A percentile compares a stretch with the other conserved stretches of the same genome.
Evolutionary conservation across 257 asterid genomes (phyloP).

Genomic region (Fraxinus quadrangulata): DNA sequence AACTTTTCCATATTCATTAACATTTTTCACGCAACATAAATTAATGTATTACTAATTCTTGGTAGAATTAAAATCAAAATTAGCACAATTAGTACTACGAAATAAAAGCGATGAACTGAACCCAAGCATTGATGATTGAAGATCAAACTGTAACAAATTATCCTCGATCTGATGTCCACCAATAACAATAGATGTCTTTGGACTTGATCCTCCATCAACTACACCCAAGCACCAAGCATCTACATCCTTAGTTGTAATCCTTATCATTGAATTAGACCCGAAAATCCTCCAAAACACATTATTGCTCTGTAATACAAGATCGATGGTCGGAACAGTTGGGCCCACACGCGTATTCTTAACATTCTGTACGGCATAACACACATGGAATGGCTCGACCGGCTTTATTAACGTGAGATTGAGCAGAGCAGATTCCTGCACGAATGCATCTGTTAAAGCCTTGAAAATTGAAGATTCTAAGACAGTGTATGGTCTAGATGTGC

Average conservation of each 20-base stretch:
- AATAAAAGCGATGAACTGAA: conserved; percentile 56
- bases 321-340: conserved; percentile 21
- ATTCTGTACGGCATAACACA: conserved; percentile 18
- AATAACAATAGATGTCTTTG: conserved; percentile 40
- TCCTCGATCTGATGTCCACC: conserved; percentile 75
- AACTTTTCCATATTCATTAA: not conserved
- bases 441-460: conserved; percentile 26
- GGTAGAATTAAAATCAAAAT: not conserved
- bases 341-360: conserved; percentile 5
- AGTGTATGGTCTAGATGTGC: conserved; percentile 32
- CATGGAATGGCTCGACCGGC: conserved; percentile 31
- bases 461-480: conserved; percentile 31
- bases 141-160: conserved; percentile 57
- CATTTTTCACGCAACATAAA: not conserved
- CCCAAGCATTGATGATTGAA: conserved; percentile 42
- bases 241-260: conserved; percentile 12
- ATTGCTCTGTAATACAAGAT: conserved; percentile 25
- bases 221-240: conserved; percentile 69
- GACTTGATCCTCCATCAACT: conserved; percentile 49
- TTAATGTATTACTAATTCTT: not conserved
- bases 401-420: conserved; percentile 21
- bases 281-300: conserved; percentile 33
- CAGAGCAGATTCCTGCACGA: conserved; percentile 26
- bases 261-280: conserved; percentile 46
- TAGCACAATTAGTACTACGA: conserved; percentile 51